Conservation (phyloP, 1,139 yeast species). For the Scheffersomyces insectosa region DNA sequence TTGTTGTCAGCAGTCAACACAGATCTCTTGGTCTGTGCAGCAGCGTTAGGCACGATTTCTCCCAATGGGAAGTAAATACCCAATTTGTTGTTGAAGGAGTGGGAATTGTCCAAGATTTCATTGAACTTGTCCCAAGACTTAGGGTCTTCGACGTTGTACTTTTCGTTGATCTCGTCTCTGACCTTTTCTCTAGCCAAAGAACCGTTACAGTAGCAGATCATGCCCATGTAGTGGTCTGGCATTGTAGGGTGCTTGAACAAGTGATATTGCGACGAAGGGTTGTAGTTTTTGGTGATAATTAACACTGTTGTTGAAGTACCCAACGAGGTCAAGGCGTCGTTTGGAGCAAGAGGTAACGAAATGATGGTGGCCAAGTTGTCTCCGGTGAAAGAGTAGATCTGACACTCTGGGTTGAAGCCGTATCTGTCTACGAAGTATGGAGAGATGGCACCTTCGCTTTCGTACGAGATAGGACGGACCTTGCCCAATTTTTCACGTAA, state of each 20-base stretch:
- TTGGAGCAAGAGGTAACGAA: conserved; percentile 72
- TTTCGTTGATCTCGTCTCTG: conserved; percentile 60
- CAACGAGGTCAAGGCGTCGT: conserved; percentile 77
- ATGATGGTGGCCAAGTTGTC: conserved; percentile 89
- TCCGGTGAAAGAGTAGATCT: conserved; percentile 75
- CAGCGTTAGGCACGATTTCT: conserved; percentile 83
- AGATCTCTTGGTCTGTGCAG: conserved; percentile 57
- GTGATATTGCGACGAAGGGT: conserved; percentile 82
- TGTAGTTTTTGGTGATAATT: conserved; percentile 73
- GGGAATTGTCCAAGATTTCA: conserved; percentile 45
- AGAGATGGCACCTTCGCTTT: conserved; percentile 47
- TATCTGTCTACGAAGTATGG: conserved; percentile 63
- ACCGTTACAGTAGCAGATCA: conserved; percentile 94
- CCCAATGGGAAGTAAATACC: conserved; percentile 88
- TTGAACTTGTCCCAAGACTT: conserved; percentile 69
- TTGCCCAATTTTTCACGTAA: conserved; percentile 52
- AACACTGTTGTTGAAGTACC: conserved; percentile 91
- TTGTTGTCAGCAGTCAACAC: conserved; percentile 32
- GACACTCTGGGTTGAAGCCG: conserved; percentile 58
- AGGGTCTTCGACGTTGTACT: conserved; percentile 29
- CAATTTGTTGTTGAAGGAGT: conserved; percentile 44
- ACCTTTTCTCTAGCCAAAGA: conserved; percentile 81
- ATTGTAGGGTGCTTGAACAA: conserved; percentile 85
- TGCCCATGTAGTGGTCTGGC: conserved; percentile 80
- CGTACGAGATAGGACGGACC: conserved; percentile 48